phyloP scores from a whole-genome alignment of 139 green algal genomes.

The Raphidocelis subcapitata region DNA sequence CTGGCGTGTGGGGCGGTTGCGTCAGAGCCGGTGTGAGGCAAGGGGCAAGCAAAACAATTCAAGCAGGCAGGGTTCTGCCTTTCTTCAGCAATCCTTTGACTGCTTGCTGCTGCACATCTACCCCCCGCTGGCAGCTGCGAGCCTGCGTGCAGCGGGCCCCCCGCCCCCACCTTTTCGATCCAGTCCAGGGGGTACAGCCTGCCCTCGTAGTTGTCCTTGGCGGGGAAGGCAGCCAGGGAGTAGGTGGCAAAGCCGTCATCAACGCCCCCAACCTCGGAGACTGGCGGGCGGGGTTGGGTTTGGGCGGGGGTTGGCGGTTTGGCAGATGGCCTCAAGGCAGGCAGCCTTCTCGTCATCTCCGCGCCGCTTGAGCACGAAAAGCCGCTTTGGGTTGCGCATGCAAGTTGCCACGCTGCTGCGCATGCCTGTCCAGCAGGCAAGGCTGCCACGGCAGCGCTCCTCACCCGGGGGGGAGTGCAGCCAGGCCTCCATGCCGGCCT shows the following conservation, averaged over 20 bases:
- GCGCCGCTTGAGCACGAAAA: too few species aligned
- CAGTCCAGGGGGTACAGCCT: slow-evolving; percentile 60
- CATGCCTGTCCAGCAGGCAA: too few species aligned
- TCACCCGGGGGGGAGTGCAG: slow-evolving; percentile 8
- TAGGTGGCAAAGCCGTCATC: slow-evolving; percentile 16
- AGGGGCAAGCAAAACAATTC: neutral
- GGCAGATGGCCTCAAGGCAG: too few species aligned
- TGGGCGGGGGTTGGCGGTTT: too few species aligned
- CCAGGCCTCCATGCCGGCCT: slow-evolving; percentile 36
- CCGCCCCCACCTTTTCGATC: slow-evolving; percentile 26
- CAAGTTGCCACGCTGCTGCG: too few species aligned
- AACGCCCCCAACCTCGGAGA: neutral
- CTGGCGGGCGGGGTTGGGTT: too few species aligned
- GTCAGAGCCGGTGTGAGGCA: neutral
- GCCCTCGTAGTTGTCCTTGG: slow-evolving; percentile 66
- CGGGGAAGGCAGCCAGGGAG: slow-evolving; percentile 66
- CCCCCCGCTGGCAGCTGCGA: neutral
- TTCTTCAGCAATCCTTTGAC: neutral
- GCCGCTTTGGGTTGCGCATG: too few species aligned
- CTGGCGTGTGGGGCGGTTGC: neutral
- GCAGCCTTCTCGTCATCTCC: too few species aligned
- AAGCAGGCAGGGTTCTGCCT: neutral
- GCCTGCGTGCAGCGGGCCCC: neutral
- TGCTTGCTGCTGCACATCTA: neutral
- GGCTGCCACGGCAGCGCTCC: too few species aligned